Percentiles rank a stretch among this genome's conserved stretches.
These are phyloP conservation scores for Torulaspora indica DNA, from an alignment of 805 yeast genomes.

Conservation along the genomic window DNA sequence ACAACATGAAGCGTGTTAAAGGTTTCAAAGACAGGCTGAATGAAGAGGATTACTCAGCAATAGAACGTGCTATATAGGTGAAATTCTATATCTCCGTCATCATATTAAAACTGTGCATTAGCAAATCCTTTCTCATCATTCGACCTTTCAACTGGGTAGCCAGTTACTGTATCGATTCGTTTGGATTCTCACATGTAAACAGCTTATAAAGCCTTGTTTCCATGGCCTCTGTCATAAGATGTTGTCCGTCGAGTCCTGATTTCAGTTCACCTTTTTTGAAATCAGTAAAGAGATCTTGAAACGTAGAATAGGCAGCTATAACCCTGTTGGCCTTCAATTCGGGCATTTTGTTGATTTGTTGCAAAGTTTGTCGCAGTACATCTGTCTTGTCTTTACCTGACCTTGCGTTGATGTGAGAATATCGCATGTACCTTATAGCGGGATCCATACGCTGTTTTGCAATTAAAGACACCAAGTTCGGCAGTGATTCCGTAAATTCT, in stretches of 20 bases:
- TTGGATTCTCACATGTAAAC: slow-evolving; percentile 49
- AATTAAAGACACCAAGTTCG: slow-evolving; percentile 53
- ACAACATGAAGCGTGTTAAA: slow-evolving; percentile 39
- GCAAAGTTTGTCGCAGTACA: slow-evolving; percentile 46
- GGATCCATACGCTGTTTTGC: slow-evolving; percentile 52
- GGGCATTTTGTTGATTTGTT: slow-evolving; percentile 57
- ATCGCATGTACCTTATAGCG: slow-evolving; percentile 47
- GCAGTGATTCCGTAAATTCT: slow-evolving; percentile 50
- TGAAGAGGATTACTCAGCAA: slow-evolving; percentile 48
- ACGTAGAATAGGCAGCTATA: slow-evolving; percentile 38
- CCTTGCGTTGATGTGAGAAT: slow-evolving; percentile 53
- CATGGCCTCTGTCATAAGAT: slow-evolving; percentile 47
- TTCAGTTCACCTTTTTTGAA: slow-evolving; percentile 37
- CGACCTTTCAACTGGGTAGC: no score
- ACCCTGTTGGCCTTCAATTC: slow-evolving; percentile 46
- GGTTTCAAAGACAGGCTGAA: slow-evolving; percentile 46
- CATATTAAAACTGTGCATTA: no score
- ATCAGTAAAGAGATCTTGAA: slow-evolving; percentile 34
- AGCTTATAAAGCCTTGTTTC: slow-evolving; percentile 46
- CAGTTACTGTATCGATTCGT: slow-evolving; percentile 33
- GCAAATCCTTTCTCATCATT: background rate
- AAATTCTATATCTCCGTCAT: background rate
- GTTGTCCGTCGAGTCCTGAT: slow-evolving; percentile 41
- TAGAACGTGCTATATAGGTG: slow-evolving; percentile 42
- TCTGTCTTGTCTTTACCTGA: slow-evolving; percentile 49